Evolutionary conservation across 208 protist species (phyloP).

Genomic region (Trypanosoma avium): DNA sequence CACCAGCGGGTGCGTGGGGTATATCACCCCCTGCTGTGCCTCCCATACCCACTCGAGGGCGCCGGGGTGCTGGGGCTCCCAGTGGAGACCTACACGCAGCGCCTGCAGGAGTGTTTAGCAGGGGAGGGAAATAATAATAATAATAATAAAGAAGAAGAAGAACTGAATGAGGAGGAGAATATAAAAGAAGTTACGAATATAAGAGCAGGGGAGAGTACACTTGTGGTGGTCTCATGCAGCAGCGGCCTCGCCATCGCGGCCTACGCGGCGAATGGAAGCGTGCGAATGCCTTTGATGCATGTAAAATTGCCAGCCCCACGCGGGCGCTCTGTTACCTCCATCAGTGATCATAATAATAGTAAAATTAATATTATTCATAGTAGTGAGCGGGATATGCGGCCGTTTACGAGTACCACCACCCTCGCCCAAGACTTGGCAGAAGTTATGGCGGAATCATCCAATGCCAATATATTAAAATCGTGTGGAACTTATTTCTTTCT

Average conservation of each 20-base stretch:
- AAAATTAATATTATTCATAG: too few species aligned
- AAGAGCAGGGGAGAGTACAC: slow-evolving; percentile 6
- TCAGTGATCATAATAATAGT: too few species aligned
- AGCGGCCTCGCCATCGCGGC: slow-evolving; percentile 27
- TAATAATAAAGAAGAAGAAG: background rate
- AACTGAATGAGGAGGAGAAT: background rate
- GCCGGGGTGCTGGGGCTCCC: slow-evolving; percentile 53
- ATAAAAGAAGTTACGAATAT: too few species aligned
- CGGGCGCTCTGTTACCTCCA: too few species aligned
- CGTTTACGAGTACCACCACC: slow-evolving; percentile 37
- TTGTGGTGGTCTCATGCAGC: slow-evolving; percentile 28
- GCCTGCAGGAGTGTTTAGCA: slow-evolving; percentile 13
- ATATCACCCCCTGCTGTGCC: slow-evolving; percentile 66
- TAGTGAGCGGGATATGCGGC: slow-evolving; percentile 29
- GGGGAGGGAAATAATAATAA: slow-evolving; percentile 4
- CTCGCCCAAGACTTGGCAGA: slow-evolving; percentile 29
- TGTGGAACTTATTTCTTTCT: slow-evolving; percentile 54
- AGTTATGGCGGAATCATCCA: slow-evolving; percentile 7
- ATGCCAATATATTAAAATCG: too few species aligned
- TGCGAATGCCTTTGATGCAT: slow-evolving; percentile 20
- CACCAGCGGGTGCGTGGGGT: slow-evolving; percentile 79
- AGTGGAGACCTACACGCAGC: slow-evolving; percentile 51
- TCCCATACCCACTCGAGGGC: slow-evolving; percentile 61
- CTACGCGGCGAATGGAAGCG: slow-evolving; percentile 22
- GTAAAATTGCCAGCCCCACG: slow-evolving; percentile 25